A percentile compares a stretch with the other conserved stretches of the same genome.
These are phyloP conservation scores for Emmonsiellopsis sp. DNA, from an alignment of 2,329 filamentous ascomycete genomes.

Conservation along the genomic window DNA sequence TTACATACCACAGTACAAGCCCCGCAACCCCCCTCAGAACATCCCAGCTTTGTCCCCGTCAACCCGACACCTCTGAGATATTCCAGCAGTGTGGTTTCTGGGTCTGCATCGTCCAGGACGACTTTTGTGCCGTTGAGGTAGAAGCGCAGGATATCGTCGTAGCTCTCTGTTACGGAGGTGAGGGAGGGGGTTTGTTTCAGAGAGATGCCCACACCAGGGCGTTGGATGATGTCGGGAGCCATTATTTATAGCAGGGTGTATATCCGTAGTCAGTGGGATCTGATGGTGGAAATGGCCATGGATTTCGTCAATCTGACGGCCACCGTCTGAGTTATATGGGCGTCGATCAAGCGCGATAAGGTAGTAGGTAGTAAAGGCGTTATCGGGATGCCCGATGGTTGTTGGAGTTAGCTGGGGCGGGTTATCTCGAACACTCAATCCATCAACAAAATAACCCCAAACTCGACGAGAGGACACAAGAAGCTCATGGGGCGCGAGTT, in stretches of 20 bases:
- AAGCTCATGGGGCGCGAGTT: too few relatives aligned
- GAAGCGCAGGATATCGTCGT: slow-evolving; percentile 82
- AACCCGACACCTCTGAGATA: slow-evolving; percentile 87
- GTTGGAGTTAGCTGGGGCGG: too few relatives aligned
- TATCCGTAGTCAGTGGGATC: neutral
- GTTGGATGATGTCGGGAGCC: neutral
- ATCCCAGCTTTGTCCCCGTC: slow-evolving; percentile 93
- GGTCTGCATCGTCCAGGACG: slow-evolving; percentile 75
- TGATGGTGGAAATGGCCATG: neutral
- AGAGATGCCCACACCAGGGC: neutral
- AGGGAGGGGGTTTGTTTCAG: slow-evolving; percentile 30
- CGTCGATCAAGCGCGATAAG: too few relatives aligned
- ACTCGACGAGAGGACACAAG: too few relatives aligned
- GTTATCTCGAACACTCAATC: too few relatives aligned
- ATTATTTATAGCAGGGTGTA: neutral
- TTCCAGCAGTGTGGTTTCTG: slow-evolving; percentile 83
- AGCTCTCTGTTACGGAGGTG: slow-evolving; percentile 59
- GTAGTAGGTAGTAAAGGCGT: too few relatives aligned
- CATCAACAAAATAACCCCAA: too few relatives aligned
- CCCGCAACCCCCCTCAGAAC: slow-evolving; percentile 91
- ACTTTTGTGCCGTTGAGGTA: slow-evolving; percentile 92
- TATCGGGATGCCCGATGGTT: too few relatives aligned
- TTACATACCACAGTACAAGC: slow-evolving; percentile 74
- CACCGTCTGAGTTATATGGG: too few relatives aligned
- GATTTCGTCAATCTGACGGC: neutral